Conservation (phyloP, 2,329 filamentous ascomycete genomes). For the Penicillium sp. region DNA sequence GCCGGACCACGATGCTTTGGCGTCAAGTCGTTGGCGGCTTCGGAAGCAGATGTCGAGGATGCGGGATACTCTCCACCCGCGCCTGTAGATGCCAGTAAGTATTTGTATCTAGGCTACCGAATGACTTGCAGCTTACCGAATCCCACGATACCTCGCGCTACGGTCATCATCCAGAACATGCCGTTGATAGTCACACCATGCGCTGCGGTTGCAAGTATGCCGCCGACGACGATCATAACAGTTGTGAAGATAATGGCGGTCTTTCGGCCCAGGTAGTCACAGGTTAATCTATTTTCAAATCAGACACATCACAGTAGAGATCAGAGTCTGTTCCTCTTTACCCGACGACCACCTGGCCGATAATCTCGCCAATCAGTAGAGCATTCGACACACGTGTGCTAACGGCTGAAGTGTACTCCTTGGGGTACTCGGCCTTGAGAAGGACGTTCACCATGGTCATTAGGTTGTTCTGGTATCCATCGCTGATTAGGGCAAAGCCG, state of each 20-base stretch:
- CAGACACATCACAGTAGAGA: background rate
- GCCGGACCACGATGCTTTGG: slow-evolving; percentile 39
- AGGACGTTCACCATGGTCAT: slow-evolving; percentile 32
- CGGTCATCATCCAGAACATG: slow-evolving; percentile 52
- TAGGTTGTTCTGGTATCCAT: slow-evolving; percentile 31
- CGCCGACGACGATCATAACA: slow-evolving; percentile 44
- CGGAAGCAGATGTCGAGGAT: slow-evolving; percentile 44
- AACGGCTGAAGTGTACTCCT: slow-evolving; percentile 23
- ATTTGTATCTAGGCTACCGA: background rate
- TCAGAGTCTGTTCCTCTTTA: background rate
- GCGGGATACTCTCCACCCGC: slow-evolving; percentile 48
- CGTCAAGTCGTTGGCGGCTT: slow-evolving; percentile 47
- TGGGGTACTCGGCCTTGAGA: slow-evolving; percentile 24
- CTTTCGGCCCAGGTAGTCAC: slow-evolving; percentile 46
- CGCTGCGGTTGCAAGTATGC: slow-evolving; percentile 44
- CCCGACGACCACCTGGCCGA: slow-evolving; percentile 27
- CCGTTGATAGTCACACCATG: slow-evolving; percentile 44
- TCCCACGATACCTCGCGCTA: slow-evolving; percentile 47
- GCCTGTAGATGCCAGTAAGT: slow-evolving; percentile 8
- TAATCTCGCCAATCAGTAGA: slow-evolving; percentile 26
- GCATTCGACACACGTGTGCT: slow-evolving; percentile 30
- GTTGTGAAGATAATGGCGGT: slow-evolving; percentile 46
- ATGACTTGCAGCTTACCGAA: slow-evolving; percentile 32
- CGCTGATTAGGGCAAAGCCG: slow-evolving; percentile 29
- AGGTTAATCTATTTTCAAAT: slow-evolving; percentile 29